Percentiles rank a stretch among this genome's conserved stretches.
Conservation (phyloP, 352 stramenopile genomes). For the Phytopythium chamaehyphon region DNA sequence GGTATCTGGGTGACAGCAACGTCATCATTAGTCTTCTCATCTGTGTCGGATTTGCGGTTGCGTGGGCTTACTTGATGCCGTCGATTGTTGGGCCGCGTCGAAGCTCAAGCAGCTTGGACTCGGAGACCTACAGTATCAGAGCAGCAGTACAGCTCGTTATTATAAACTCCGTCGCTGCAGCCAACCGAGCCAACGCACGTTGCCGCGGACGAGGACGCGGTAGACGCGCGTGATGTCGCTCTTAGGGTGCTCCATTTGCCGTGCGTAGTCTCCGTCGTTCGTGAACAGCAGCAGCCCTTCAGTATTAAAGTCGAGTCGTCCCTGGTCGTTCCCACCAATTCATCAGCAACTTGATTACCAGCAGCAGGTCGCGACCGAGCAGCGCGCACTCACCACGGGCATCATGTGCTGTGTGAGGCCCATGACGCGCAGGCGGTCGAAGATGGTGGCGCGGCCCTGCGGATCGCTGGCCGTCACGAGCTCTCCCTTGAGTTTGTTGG, state of each 20-base stretch:
- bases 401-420: slow-evolving; percentile 83
- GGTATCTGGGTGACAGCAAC: slow-evolving; percentile 27
- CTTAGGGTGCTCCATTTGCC: slow-evolving; percentile 85
- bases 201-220: slow-evolving; percentile 78
- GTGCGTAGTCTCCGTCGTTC: slow-evolving; percentile 89
- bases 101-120: slow-evolving; percentile 80
- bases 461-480: slow-evolving; percentile 79
- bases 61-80: slow-evolving; percentile 53
- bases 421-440: slow-evolving; percentile 82
- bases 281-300: slow-evolving; percentile 91
- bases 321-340: slow-evolving; percentile 21
- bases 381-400: slow-evolving; percentile 56
- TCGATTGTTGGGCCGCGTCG: slow-evolving; percentile 76
- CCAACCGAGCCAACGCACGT: slow-evolving; percentile 14
- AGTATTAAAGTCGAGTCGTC: slow-evolving; percentile 91
- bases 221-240: slow-evolving; percentile 75
- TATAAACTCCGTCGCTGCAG: too few relatives aligned
- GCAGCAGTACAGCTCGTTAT: too few relatives aligned
- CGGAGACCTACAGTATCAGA: slow-evolving; percentile 41
- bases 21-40: neutral
- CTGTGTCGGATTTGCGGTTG: neutral
- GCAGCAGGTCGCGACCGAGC: neutral
- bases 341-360: too few relatives aligned
- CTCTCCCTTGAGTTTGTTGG: slow-evolving; percentile 84
- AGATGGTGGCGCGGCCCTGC: slow-evolving; percentile 82